Percentiles rank a stretch among this genome's conserved stretches.
Conservation (phyloP, 306 rosid species). For the Dicorynia guianensis region DNA sequence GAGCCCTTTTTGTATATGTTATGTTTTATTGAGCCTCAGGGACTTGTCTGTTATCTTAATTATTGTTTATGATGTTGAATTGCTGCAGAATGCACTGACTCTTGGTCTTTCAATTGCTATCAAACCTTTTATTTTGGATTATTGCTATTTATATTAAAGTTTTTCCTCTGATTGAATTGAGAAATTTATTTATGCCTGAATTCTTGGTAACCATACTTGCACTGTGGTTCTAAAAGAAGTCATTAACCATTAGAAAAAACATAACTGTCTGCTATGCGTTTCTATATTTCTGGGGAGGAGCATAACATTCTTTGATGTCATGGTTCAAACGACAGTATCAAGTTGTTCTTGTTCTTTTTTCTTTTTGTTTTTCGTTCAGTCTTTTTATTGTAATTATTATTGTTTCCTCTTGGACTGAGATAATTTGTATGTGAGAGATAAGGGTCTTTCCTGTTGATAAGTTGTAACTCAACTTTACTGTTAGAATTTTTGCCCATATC, state of each 20-base stretch:
- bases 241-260: neutral
- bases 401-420: neutral
- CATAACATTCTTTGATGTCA: conserved; percentile 9
- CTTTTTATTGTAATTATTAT: neutral
- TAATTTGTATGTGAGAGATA: neutral
- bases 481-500: conserved; percentile 29
- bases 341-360: conserved; percentile 9
- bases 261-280: neutral
- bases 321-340: neutral
- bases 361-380: neutral
- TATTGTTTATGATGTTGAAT: neutral
- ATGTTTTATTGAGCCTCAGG: no score
- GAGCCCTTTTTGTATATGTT: neutral
- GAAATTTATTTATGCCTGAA: neutral
- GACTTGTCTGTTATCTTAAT: neutral
- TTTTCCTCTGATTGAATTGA: neutral
- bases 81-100: neutral
- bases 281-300: neutral
- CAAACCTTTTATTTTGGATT: neutral
- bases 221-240: neutral
- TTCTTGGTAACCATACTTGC: neutral
- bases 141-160: neutral
- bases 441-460: neutral
- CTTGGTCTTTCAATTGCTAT: neutral
- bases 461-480: conserved; percentile 3